Evolutionary conservation across 2,329 filamentous ascomycete species (phyloP), one percentile per base, ranked within the genome.

Genomic region (Talaromyces rugulosus): DNA sequence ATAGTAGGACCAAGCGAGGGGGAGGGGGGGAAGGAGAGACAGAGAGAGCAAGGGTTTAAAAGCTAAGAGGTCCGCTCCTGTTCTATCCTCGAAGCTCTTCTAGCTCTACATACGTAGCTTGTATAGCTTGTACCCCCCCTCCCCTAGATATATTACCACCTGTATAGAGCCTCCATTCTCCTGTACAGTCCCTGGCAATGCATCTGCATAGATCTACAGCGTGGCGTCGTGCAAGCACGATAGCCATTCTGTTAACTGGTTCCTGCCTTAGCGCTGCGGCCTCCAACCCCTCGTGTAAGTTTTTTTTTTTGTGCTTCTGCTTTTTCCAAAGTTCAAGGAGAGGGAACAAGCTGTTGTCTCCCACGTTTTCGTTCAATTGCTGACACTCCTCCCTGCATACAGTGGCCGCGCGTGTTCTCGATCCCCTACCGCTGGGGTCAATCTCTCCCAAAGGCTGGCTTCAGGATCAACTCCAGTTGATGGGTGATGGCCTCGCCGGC

Each of bases 391-490:
- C 36, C 4, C 16, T n/a, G 14, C 36, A 16, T 33, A 54, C 18
- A 64, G 63, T 64, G 30, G 52, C 62, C 27, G 57, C 63, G 33
- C 61, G 42, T 50, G 61, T 62, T 28, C 47, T 63, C 16, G 58
- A 63, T 9, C 63, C 63, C 14, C 54, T 84, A 1, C 75, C 82
- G 0, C 70, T 85, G 14, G 82, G 82, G n/a, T 73, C 78, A 3
- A 77, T 85, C 55, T 80, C 75, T 56, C 77, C 84, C 0, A 64
- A 69, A 8, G 83, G 83, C 62, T 87, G 84, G 77, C 74, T 86
- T 5, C 70, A 74, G 27, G 79, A 81, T 31, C 79, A 86, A 67
- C 71, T 85, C 56, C 67, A 74, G 5, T 74, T 82, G 34, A 79
- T 78, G 68, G 81, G 80, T 18, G 69, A 79, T 59, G 84, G 83